These are phyloP conservation scores for Silybum marianum DNA, from an alignment of 129 eudicot genomes.

Conservation along the genomic window DNA sequence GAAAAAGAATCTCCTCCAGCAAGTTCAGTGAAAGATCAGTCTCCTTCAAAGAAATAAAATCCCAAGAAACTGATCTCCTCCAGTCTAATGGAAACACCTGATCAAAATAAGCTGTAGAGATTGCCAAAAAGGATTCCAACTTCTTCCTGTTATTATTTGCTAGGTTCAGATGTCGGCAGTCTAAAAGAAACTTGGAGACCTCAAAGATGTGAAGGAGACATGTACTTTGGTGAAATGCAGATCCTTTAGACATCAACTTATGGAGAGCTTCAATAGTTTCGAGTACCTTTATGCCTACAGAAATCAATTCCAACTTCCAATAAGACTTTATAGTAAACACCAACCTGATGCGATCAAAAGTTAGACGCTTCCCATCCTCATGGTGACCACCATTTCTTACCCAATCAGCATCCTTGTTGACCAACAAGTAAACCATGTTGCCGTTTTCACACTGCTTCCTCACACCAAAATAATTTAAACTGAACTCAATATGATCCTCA, in stretches of 20 bases:
- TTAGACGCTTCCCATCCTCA: constrained; percentile 31
- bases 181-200: constrained; percentile 46
- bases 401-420: constrained; percentile 44
- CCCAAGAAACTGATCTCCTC: constrained; percentile 34
- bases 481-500: constrained; percentile 14
- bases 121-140: constrained; percentile 24
- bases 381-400: constrained; percentile 35
- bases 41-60: constrained; percentile 43
- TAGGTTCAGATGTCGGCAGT: constrained; percentile 16
- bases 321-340: constrained; percentile 38
- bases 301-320: constrained; percentile 52
- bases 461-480: constrained; percentile 48
- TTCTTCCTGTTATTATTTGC: background rate
- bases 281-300: constrained; percentile 50
- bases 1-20: constrained; percentile 46
- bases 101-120: constrained; percentile 33
- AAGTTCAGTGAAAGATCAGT: constrained; percentile 39
- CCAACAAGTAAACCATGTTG: constrained; percentile 13
- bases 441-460: constrained; percentile 8
- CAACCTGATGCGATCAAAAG: constrained; percentile 41
- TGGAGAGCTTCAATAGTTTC: constrained; percentile 43
- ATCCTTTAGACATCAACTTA: constrained; percentile 9
- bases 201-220: constrained; percentile 44
- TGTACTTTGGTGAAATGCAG: constrained; percentile 38
- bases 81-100: constrained; percentile 61